A percentile compares a stretch with the other conserved stretches of the same genome.
Evolutionary conservation across 1,284 basidiomycete species (phyloP).

Genomic region (Ceratorhiza oryzae-sativae): DNA sequence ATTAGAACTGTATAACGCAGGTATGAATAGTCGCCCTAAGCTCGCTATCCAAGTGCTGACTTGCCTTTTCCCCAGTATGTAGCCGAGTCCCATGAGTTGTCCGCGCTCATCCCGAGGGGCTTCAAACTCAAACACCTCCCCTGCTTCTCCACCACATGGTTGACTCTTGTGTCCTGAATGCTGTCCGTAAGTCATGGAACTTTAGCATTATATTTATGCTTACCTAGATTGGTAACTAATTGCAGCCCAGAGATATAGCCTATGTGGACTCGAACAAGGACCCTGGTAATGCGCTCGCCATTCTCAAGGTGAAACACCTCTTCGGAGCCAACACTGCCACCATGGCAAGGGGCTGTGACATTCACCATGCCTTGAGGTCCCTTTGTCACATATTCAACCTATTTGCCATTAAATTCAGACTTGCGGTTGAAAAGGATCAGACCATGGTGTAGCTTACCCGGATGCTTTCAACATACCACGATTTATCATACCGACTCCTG

Average conservation of each 20-base stretch:
- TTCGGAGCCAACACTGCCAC: background rate
- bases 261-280: background rate
- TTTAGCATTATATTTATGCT: background rate
- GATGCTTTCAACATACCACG: background rate
- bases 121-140: background rate
- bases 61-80: slow-evolving; percentile 8
- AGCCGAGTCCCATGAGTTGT: background rate
- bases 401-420: background rate
- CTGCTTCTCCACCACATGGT: background rate
- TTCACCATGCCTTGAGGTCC: no score
- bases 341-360: background rate
- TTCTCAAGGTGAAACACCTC: background rate
- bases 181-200: background rate
- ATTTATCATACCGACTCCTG: background rate
- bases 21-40: background rate
- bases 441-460: background rate
- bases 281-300: background rate
- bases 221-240: slow-evolving; percentile 4
- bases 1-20: background rate
- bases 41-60: background rate
- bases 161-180: background rate
- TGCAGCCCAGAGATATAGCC: background rate
- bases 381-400: background rate
- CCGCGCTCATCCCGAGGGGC: background rate
- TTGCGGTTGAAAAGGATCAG: background rate